These are phyloP conservation scores for Phytopythium helicoides DNA, from an alignment of 352 stramenopile genomes.

Conservation along the genomic window DNA sequence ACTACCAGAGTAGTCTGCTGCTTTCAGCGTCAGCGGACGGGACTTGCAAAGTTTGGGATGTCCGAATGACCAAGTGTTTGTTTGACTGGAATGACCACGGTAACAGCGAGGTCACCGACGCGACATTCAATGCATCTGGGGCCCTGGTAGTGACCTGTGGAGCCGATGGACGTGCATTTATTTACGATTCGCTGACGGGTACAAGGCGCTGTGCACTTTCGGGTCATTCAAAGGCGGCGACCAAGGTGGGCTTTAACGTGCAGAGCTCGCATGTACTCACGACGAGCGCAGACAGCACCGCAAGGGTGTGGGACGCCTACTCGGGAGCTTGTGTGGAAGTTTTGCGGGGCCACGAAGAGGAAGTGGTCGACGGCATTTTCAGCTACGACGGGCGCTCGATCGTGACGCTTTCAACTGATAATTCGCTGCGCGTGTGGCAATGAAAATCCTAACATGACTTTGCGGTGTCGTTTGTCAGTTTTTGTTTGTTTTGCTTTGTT, in stretches of 20 bases:
- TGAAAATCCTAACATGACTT: constrained; percentile 7
- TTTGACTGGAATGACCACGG: constrained; percentile 57
- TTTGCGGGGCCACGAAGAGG: constrained; percentile 58
- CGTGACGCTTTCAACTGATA: constrained; percentile 61
- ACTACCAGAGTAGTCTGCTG: constrained; percentile 53
- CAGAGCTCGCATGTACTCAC: constrained; percentile 63
- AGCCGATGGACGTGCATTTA: constrained; percentile 45
- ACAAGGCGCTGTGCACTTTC: constrained; percentile 37
- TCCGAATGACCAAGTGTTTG: constrained; percentile 50
- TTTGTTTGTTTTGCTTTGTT: neutral
- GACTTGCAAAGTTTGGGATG: constrained; percentile 73
- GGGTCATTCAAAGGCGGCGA: constrained; percentile 48
- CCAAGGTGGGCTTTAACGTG: constrained; percentile 60
- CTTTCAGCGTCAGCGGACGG: constrained; percentile 52
- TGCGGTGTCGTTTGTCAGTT: neutral
- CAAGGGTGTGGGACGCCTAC: constrained; percentile 68
- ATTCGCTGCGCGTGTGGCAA: constrained; percentile 64
- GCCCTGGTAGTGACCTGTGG: constrained; percentile 57
- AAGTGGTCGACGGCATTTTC: constrained; percentile 56
- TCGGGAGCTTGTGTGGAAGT: constrained; percentile 64
- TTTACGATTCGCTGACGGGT: constrained; percentile 76
- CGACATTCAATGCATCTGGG: constrained; percentile 63
- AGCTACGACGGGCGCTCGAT: constrained; percentile 55
- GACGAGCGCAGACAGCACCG: constrained; percentile 49
- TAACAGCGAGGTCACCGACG: constrained; percentile 45